Conservation (phyloP, 768 basidiomycete species). For the Pholiota conissans region DNA sequence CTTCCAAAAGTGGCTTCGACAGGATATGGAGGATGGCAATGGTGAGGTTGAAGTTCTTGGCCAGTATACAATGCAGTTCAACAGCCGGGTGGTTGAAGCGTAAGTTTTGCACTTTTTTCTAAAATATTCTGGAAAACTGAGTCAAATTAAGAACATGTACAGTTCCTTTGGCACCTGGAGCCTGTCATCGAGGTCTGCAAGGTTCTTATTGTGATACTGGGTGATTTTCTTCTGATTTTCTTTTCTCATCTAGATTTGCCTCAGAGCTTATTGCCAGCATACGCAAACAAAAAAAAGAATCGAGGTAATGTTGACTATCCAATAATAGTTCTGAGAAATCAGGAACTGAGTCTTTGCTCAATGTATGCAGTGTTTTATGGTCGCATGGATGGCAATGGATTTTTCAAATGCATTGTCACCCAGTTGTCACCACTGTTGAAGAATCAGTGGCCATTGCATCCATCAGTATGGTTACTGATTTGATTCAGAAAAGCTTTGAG, state of each 20-base stretch:
- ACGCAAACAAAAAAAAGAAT: slow-evolving; percentile 29
- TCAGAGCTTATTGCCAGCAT: slow-evolving; percentile 32
- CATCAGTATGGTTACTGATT: slow-evolving; percentile 26
- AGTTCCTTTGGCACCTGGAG: slow-evolving; percentile 51
- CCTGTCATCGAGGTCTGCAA: slow-evolving; percentile 50
- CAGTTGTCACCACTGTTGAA: slow-evolving; percentile 51
- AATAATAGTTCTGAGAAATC: too few relatives aligned
- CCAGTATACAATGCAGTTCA: slow-evolving; percentile 56
- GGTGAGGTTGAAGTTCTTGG: slow-evolving; percentile 36
- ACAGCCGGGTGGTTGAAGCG: slow-evolving; percentile 48
- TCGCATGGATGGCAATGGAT: slow-evolving; percentile 48
- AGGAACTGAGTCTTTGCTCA: slow-evolving; percentile 15
- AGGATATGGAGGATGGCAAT: slow-evolving; percentile 15
- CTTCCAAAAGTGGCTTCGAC: slow-evolving; percentile 36
- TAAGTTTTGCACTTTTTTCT: slow-evolving; percentile 25
- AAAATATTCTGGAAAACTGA: background rate
- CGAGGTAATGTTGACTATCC: slow-evolving; percentile 3
- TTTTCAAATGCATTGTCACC: slow-evolving; percentile 70
- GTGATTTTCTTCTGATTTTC: background rate
- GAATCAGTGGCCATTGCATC: slow-evolving; percentile 43
- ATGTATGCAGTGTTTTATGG: slow-evolving; percentile 45
- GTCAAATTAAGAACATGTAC: slow-evolving; percentile 38
- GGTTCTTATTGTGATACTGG: background rate
- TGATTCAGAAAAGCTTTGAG: background rate
- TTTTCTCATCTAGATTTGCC: slow-evolving; percentile 41